phyloP scores from a whole-genome alignment of 805 yeast species.

The Nadsonia fulvescens region DNA sequence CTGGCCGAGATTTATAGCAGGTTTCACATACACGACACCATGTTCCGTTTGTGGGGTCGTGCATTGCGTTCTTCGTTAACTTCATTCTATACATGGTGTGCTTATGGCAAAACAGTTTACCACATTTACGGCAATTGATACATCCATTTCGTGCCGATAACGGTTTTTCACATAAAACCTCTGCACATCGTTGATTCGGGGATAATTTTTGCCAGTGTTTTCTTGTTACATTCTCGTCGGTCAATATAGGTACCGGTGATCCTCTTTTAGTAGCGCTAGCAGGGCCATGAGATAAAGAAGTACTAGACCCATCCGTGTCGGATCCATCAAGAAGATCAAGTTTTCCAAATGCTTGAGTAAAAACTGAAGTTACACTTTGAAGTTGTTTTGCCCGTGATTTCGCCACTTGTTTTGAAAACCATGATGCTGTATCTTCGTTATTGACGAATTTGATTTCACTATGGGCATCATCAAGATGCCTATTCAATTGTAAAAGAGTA shows the following conservation, averaged over 20 bases:
- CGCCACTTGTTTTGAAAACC: slow-evolving; percentile 27
- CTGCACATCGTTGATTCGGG: slow-evolving; percentile 26
- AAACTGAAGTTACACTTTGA: slow-evolving; percentile 15
- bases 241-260: slow-evolving; percentile 6
- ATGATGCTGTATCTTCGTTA: slow-evolving; percentile 23
- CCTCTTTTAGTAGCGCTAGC: slow-evolving; percentile 1
- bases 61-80: slow-evolving; percentile 29
- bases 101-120: slow-evolving; percentile 43
- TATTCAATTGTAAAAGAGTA: slow-evolving; percentile 33
- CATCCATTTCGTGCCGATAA: slow-evolving; percentile 36
- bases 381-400: slow-evolving; percentile 23
- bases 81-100: slow-evolving; percentile 42
- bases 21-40: slow-evolving; percentile 54
- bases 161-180: slow-evolving; percentile 22
- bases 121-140: slow-evolving; percentile 64
- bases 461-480: slow-evolving; percentile 59
- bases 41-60: slow-evolving; percentile 31
- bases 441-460: slow-evolving; percentile 16
- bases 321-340: slow-evolving; percentile 32
- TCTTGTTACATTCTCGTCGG: slow-evolving; percentile 24
- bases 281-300: too few relatives aligned
- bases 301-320: too few relatives aligned
- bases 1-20: slow-evolving; percentile 42
- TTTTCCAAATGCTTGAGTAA: slow-evolving; percentile 23
- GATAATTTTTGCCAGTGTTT: slow-evolving; percentile 41